Base-by-base conservation (phyloP, 129 eudicot genomes). In the Flaveria ramosissima region DNA sequence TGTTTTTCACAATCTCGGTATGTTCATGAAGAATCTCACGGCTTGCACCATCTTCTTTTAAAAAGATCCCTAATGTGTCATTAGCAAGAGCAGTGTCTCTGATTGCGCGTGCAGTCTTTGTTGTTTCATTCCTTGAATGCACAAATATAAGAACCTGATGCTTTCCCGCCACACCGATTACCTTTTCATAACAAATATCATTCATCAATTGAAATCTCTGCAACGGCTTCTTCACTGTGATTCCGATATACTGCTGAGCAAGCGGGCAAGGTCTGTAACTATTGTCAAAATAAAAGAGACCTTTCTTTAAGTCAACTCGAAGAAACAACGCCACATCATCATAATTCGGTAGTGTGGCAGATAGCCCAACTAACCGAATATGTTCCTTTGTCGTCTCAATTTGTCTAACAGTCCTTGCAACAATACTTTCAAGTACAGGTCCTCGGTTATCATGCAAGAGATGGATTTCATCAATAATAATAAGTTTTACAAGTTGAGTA, bases 141-240 rank as follows among this genome's bases (percentile, higher is more conserved):
- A 89, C 97, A 83, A 93, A 93, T 24, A 90, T 84, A 16, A 93
- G 90, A 78, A 93, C 97, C 80, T 90, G 98, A 80, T 90, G 96
- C 68, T 90, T 88, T 78, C 98, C 97, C 1, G 93, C 97, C 53
- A 77, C 80, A 74, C 84, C 81, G 4, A 85, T 74, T 19, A 93
- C 98, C 82, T 93, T 93, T 79, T 93, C 86, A 76, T 93, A 93
- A 53, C 98, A 93, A 19, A 93, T 79, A 69, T 90, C 98, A 77
- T 93, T 88, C 97, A 93, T 90, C 81, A 93, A 71, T 27, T 94
- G 97, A 70, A 94, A 94, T 65, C 98, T 94, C 88, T 91, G 93
- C 75, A 89, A 60, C 27, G 98, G 98, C 78, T 94, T 91, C 77
- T 93, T 93, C 7, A 93, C 96, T 17, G 87, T 83, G 50, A 94